Evolutionary conservation across 2,329 filamentous ascomycete genomes (phyloP).

Genomic region (Clonostachys rhizophaga): DNA sequence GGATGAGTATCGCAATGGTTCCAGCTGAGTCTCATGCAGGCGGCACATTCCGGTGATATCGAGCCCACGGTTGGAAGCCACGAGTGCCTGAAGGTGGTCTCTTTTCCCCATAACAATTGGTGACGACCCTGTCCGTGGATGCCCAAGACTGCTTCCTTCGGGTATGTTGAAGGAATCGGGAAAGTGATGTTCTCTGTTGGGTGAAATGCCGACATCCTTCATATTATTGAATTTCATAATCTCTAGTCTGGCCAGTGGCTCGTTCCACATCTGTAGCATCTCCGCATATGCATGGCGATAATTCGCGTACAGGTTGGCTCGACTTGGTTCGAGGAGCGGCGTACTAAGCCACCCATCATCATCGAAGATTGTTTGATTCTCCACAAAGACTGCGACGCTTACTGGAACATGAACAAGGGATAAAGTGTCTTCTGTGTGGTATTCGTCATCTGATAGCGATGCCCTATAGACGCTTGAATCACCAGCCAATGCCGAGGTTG

Average conservation of each 20-base stretch:
- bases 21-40: slow-evolving; percentile 57
- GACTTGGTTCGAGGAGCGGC: slow-evolving; percentile 49
- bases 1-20: slow-evolving; percentile 46
- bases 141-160: slow-evolving; percentile 20
- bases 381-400: slow-evolving; percentile 46
- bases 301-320: slow-evolving; percentile 44
- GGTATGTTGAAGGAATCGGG: slow-evolving; percentile 28
- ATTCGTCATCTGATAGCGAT: slow-evolving; percentile 51
- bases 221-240: slow-evolving; percentile 66
- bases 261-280: slow-evolving; percentile 62
- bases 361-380: slow-evolving; percentile 62
- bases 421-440: slow-evolving; percentile 22
- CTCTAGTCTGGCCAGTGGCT: slow-evolving; percentile 58
- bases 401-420: slow-evolving; percentile 41
- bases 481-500: slow-evolving; percentile 32
- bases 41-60: slow-evolving; percentile 61
- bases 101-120: slow-evolving; percentile 54
- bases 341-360: slow-evolving; percentile 62
- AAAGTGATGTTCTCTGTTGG: slow-evolving; percentile 20
- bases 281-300: slow-evolving; percentile 66
- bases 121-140: slow-evolving; percentile 33
- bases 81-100: slow-evolving; percentile 43
- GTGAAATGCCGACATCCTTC: slow-evolving; percentile 33
- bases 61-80: slow-evolving; percentile 50
- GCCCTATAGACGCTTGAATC: slow-evolving; percentile 43